These are phyloP conservation scores for Eucalyptus melliodora DNA, from an alignment of 345 rosid genomes.

Conservation along the genomic window DNA sequence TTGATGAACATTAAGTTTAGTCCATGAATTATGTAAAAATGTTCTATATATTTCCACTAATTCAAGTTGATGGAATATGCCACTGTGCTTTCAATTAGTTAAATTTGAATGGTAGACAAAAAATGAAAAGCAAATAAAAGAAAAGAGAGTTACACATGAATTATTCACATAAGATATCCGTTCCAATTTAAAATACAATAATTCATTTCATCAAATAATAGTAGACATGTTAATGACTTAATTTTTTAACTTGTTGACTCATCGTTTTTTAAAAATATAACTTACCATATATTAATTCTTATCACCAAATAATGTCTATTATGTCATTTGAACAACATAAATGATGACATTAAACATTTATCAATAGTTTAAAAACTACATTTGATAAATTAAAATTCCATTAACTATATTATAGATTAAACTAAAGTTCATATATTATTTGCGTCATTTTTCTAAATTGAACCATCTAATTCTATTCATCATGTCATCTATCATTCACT, in stretches of 20 bases:
- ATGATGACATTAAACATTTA: not conserved
- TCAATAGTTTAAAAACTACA: not conserved
- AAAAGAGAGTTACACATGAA: not conserved
- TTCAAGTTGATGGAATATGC: not conserved
- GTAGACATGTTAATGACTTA: not conserved
- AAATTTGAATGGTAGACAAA: not conserved
- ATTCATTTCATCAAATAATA: not conserved
- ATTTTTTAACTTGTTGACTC: not conserved
- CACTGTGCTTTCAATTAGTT: not conserved
- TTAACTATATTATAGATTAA: no score
- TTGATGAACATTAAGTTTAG: not conserved
- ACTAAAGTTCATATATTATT: no score
- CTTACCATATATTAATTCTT: not conserved
- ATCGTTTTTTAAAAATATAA: no score
- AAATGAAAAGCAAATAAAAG: fast-evolving
- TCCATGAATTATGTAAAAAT: no score
- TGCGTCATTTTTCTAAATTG: no score
- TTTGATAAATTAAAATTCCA: no score
- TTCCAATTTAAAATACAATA: no score
- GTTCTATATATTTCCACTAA: not conserved
- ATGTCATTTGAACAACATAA: no score
- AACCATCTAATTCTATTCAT: no score
- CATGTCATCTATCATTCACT: not conserved
- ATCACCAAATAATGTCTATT: not conserved
- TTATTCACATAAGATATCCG: not conserved